phyloP scores from a whole-genome alignment of 2,329 filamentous ascomycete genomes.

The Pseudocercospora musae region DNA sequence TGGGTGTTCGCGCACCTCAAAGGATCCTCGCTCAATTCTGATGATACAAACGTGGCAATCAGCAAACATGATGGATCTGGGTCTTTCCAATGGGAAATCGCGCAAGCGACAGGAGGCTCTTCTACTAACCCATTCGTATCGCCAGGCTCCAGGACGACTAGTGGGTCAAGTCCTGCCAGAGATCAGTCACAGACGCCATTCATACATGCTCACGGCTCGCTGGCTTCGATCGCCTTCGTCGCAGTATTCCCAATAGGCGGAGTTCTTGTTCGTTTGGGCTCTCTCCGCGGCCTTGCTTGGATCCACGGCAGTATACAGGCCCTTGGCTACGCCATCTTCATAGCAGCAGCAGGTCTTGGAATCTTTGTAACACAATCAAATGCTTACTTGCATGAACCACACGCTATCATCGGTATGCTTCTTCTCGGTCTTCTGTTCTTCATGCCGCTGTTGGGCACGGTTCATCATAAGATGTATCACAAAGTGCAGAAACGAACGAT shows the following conservation, averaged over 20 bases:
- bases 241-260: conserved; percentile 46
- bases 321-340: conserved; percentile 47
- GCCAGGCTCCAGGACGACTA: background rate
- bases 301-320: conserved; percentile 48
- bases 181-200: conserved; percentile 2
- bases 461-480: conserved; percentile 53
- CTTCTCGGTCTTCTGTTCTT: conserved; percentile 52
- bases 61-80: conserved; percentile 44
- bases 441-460: conserved; percentile 46
- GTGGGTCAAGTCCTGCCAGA: background rate
- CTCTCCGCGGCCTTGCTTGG: conserved; percentile 43
- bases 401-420: conserved; percentile 55
- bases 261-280: conserved; percentile 43
- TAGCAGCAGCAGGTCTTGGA: conserved; percentile 51
- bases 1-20: conserved; percentile 51
- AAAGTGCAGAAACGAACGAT: conserved; percentile 45
- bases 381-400: conserved; percentile 40
- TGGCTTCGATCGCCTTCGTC: conserved; percentile 45
- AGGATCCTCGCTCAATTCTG: conserved; percentile 47
- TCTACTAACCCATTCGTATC: conserved; percentile 42
- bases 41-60: conserved; percentile 43
- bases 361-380: conserved; percentile 46
- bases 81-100: conserved; percentile 46
- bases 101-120: conserved; percentile 48
- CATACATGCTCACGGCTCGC: conserved; percentile 39